phyloP scores from a whole-genome alignment of 2,329 filamentous ascomycete species.

The Aspergillus versicolor region DNA sequence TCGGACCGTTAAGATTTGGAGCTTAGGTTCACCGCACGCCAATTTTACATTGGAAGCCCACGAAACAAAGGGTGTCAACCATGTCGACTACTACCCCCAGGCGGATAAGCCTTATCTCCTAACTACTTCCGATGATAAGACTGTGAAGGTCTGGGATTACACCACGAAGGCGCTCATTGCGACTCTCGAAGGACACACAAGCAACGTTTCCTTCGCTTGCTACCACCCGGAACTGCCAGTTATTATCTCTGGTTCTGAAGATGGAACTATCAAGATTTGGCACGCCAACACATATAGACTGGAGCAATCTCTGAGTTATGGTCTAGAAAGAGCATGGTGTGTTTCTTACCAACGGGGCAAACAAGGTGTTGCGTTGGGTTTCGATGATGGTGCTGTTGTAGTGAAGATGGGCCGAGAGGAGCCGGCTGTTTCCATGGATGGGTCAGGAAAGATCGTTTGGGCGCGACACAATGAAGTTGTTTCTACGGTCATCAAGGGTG shows the following conservation, averaged over 20 bases:
- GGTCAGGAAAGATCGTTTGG: conserved; percentile 94
- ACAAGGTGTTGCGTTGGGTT: conserved; percentile 92
- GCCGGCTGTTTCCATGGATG: conserved; percentile 96
- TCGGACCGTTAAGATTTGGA: conserved; percentile 97
- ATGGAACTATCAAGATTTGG: conserved; percentile 97
- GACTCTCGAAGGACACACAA: conserved; percentile 93
- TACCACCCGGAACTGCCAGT: conserved; percentile 96
- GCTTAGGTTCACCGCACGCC: conserved; percentile 83
- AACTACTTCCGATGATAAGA: conserved; percentile 93
- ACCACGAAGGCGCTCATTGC: conserved; percentile 97
- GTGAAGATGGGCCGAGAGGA: conserved; percentile 97
- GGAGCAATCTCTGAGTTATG: conserved; percentile 95
- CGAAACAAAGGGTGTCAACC: conserved; percentile 96
- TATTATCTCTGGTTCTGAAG: conserved; percentile 96
- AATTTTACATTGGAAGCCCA: conserved; percentile 98
- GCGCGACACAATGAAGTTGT: conserved; percentile 93
- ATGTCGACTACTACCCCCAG: conserved; percentile 82
- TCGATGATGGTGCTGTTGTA: conserved; percentile 95
- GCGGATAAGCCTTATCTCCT: conserved; percentile 80
- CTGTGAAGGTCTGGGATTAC: conserved; percentile 98
- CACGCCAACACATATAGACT: conserved; percentile 96
- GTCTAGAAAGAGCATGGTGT: conserved; percentile 95
- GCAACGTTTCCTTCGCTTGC: conserved; percentile 96
- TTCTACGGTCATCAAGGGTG: conserved; percentile 91
- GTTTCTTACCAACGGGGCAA: conserved; percentile 92